A percentile compares a stretch with the other conserved stretches of the same genome.
These are phyloP conservation scores for Fusarium tricinctum DNA, from an alignment of 2,329 filamentous ascomycete genomes.

Conservation along the genomic window DNA sequence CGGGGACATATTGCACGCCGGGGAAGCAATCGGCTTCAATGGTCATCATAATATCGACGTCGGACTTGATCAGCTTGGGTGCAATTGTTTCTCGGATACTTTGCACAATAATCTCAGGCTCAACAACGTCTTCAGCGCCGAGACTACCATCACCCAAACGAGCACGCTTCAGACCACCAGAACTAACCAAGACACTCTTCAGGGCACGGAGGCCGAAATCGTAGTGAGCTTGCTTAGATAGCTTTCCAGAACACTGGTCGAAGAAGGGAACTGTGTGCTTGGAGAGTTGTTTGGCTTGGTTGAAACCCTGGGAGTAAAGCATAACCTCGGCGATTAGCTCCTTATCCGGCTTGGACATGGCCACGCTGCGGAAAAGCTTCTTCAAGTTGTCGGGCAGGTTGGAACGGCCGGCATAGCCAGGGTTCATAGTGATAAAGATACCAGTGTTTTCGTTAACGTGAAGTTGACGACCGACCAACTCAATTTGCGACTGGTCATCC, in stretches of 20 bases:
- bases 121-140: constrained; percentile 79
- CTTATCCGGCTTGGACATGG: constrained; percentile 99
- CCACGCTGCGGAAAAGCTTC: constrained; percentile 98
- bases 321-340: constrained; percentile 99
- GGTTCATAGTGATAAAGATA: constrained; percentile 99
- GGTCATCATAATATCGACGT: constrained; percentile 87
- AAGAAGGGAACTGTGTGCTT: constrained; percentile 99
- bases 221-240: constrained; percentile 98
- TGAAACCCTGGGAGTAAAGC: constrained; percentile 99
- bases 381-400: constrained; percentile 99
- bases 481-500: constrained; percentile 89
- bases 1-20: constrained; percentile 91
- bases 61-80: constrained; percentile 92
- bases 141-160: constrained; percentile 73
- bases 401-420: constrained; percentile 96
- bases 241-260: constrained; percentile 82
- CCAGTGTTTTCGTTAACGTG: constrained; percentile 93
- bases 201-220: constrained; percentile 97
- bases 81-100: constrained; percentile 98
- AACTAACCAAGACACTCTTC: constrained; percentile 98
- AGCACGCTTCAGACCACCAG: constrained; percentile 92
- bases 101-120: constrained; percentile 98
- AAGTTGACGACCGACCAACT: constrained; percentile 91
- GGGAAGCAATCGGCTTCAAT: constrained; percentile 93
- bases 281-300: constrained; percentile 91